Evolutionary conservation across 2,329 filamentous ascomycete genomes (phyloP).

Genomic region (Ceratocystis cubensis): DNA sequence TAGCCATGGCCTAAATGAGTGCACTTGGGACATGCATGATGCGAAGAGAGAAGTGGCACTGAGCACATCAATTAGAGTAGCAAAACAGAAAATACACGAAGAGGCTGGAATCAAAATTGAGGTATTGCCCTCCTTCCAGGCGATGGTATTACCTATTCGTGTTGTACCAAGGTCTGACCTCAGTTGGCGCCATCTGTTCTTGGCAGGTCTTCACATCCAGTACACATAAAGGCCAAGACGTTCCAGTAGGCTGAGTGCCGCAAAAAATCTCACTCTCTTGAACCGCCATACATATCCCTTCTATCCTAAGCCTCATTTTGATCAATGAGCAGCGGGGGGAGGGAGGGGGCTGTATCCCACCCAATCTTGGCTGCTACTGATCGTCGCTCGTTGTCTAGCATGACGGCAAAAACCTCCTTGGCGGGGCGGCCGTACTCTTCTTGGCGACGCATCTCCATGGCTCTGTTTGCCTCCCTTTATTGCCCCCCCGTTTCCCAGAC

Average conservation of each 20-base stretch:
- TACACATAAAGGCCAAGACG: slow-evolving; percentile 1
- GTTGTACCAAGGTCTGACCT: background rate
- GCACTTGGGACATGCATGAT: background rate
- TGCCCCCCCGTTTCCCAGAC: background rate
- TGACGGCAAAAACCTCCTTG: background rate
- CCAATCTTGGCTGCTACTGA: background rate
- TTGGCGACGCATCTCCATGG: background rate
- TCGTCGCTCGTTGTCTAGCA: background rate
- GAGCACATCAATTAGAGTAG: background rate
- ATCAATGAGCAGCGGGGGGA: too few relatives aligned
- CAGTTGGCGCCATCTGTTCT: slow-evolving; percentile 5
- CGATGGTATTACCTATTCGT: background rate
- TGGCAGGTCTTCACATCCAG: background rate
- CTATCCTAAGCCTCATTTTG: too few relatives aligned
- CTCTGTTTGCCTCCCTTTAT: background rate
- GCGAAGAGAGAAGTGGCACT: background rate
- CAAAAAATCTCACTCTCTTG: background rate
- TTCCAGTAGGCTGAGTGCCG: background rate
- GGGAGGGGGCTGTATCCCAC: background rate
- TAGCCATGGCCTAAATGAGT: background rate
- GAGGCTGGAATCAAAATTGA: background rate
- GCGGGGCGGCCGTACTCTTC: background rate
- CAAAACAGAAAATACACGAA: background rate
- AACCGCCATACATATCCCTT: background rate
- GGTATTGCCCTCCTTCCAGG: too few relatives aligned